Percentiles rank a stretch among this genome's conserved stretches.
These are phyloP conservation scores for Diatrype stigma DNA, from an alignment of 2,329 filamentous ascomycete genomes.

Conservation along the genomic window DNA sequence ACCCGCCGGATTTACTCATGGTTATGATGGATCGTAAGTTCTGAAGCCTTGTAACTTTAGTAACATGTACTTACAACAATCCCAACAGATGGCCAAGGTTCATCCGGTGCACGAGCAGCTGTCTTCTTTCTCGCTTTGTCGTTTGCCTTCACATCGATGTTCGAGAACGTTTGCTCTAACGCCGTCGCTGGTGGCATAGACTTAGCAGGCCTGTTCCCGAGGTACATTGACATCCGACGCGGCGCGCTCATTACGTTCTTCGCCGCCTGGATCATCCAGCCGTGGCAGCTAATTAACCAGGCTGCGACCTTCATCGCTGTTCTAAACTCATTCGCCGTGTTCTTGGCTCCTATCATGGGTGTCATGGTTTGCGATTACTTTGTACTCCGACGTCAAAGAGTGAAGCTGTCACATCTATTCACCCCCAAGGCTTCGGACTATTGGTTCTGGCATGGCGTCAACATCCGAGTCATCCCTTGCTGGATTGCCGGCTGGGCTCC, in stretches of 20 bases:
- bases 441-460: slow-evolving; percentile 37
- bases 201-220: slow-evolving; percentile 14
- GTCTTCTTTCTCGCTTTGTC: slow-evolving; percentile 20
- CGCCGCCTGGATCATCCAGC: slow-evolving; percentile 20
- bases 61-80: neutral
- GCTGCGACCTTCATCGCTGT: slow-evolving; percentile 21
- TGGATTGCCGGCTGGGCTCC: slow-evolving; percentile 41
- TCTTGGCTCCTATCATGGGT: slow-evolving; percentile 30
- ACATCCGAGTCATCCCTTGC: slow-evolving; percentile 34
- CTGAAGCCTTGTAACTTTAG: neutral
- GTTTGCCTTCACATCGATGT: slow-evolving; percentile 35
- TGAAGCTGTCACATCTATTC: slow-evolving; percentile 31
- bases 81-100: slow-evolving; percentile 29
- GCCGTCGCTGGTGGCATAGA: slow-evolving; percentile 21
- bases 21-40: slow-evolving; percentile 33
- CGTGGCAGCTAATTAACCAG: slow-evolving; percentile 23
- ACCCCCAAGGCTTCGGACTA: slow-evolving; percentile 30
- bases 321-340: slow-evolving; percentile 34
- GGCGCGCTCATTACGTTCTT: slow-evolving; percentile 19
- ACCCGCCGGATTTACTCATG: slow-evolving; percentile 37
- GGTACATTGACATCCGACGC: slow-evolving; percentile 21
- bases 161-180: slow-evolving; percentile 34
- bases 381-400: slow-evolving; percentile 26
- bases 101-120: slow-evolving; percentile 17
- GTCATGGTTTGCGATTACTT: slow-evolving; percentile 31